phyloP scores from a whole-genome alignment of 1,284 basidiomycete genomes.

The Wallemia mellicola region DNA sequence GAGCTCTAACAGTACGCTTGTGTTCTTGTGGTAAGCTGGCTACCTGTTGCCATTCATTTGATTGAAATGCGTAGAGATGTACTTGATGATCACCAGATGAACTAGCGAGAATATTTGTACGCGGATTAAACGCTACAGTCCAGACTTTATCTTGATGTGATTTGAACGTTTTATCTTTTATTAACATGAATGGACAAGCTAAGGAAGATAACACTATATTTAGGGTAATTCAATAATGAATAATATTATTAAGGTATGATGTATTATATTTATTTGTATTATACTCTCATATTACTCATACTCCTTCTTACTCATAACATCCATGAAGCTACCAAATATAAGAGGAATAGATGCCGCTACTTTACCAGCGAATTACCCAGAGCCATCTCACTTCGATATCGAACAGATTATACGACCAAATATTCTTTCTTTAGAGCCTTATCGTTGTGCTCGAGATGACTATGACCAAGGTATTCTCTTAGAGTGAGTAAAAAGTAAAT shows the following conservation, averaged over 20 bases:
- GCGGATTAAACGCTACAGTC: conserved; percentile 74
- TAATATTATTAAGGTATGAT: too few relatives aligned
- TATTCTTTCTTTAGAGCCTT: conserved; percentile 69
- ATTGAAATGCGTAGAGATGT: conserved; percentile 34
- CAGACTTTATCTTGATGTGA: conserved; percentile 68
- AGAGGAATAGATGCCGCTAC: conserved; percentile 14
- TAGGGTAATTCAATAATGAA: too few relatives aligned
- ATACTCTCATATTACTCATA: too few relatives aligned
- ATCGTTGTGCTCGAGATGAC: conserved; percentile 87
- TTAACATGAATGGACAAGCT: not conserved
- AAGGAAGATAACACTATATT: too few relatives aligned
- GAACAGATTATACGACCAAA: conserved; percentile 67
- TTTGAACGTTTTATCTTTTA: conserved; percentile 9
- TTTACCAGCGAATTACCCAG: conserved; percentile 13
- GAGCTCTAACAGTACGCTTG: conserved; percentile 56
- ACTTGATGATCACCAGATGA: conserved; percentile 87
- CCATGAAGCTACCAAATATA: conserved; percentile 16
- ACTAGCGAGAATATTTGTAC: conserved; percentile 49
- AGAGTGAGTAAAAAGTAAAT: conserved; percentile 19
- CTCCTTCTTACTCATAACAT: not conserved
- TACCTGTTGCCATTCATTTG: conserved; percentile 4
- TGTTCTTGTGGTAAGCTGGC: conserved; percentile 35
- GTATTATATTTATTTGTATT: too few relatives aligned
- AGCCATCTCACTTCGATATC: conserved; percentile 49
- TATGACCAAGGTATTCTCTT: conserved; percentile 79